These are phyloP conservation scores for Xerocomellus amylosporus DNA, from an alignment of 768 basidiomycete species.

Conservation along the genomic window DNA sequence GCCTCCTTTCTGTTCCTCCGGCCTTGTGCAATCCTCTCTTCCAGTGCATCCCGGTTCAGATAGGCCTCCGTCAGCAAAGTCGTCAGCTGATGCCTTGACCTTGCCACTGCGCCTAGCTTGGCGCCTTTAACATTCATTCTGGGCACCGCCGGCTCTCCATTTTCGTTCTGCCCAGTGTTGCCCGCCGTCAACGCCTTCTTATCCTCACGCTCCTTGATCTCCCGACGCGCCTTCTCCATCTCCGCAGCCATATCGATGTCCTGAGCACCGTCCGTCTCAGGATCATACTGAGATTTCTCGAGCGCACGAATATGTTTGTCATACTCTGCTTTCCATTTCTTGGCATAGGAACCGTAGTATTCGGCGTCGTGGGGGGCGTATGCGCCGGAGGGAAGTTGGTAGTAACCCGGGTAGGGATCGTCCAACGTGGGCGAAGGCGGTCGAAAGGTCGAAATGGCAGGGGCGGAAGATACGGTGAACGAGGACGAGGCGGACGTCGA, in stretches of 20 bases:
- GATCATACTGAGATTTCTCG: slow-evolving; percentile 67
- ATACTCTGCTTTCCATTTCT: slow-evolving; percentile 73
- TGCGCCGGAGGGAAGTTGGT: slow-evolving; percentile 73
- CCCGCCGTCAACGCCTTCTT: slow-evolving; percentile 73
- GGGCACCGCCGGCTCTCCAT: slow-evolving; percentile 54
- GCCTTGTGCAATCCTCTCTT: slow-evolving; percentile 82
- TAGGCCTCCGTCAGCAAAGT: slow-evolving; percentile 82
- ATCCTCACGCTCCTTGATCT: slow-evolving; percentile 73
- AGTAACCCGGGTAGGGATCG: slow-evolving; percentile 86
- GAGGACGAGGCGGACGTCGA: slow-evolving; percentile 74
- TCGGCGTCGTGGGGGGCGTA: slow-evolving; percentile 73
- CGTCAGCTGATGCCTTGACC: slow-evolving; percentile 73
- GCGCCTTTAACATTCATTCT: slow-evolving; percentile 84
- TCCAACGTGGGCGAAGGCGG: slow-evolving; percentile 71
- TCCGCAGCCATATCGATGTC: slow-evolving; percentile 65
- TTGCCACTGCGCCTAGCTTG: slow-evolving; percentile 66
- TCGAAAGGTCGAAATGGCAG: slow-evolving; percentile 60
- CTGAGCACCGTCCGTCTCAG: slow-evolving; percentile 44
- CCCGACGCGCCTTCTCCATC: slow-evolving; percentile 74
- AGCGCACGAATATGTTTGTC: slow-evolving; percentile 68
- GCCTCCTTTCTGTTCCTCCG: slow-evolving; percentile 84
- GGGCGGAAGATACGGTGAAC: slow-evolving; percentile 60
- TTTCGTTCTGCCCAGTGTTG: slow-evolving; percentile 37
- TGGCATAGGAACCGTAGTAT: slow-evolving; percentile 66
- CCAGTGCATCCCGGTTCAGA: slow-evolving; percentile 75